Base-by-base conservation (phyloP, 1,284 basidiomycete genomes). In the Cutaneotrichosporon cyanovorans region DNA sequence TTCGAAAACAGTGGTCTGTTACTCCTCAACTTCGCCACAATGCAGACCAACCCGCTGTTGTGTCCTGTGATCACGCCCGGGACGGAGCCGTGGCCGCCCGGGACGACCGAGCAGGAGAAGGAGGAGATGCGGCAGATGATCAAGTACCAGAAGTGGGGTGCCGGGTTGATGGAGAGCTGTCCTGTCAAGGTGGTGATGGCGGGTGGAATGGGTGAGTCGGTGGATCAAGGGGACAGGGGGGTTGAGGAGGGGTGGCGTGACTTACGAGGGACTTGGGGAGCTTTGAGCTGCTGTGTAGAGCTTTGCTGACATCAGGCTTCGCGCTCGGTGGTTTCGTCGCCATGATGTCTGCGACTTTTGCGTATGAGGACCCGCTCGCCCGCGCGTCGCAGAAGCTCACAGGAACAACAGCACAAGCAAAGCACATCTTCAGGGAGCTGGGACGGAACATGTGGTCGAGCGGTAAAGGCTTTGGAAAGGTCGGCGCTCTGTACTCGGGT, bases 301-400 rank as follows among this genome's bases (percentile, higher is more conserved):
- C 8, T 34, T 34, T 15, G 11, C 43, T 52, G 12, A 52, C 50
- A 10, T 3, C 47, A 87, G 93, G 90, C 49, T 83, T 97, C 63
- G 91, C 79, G 11, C 78, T 97, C 40, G 95, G 93, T 55, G 92
- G 84, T 23, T 92, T 97, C 76, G 90, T 98, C 74, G 88, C 89
- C 1, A 78, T 98, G 53, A 93, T 98, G 90, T 89, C 87, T 36
- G 78, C 90, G 12, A 90, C 88, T 25, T 93, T 98, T 65, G 85
- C 86, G 21, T 91, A 95, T 62, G 93, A 97, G 69, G 93, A 97
- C 68, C 93, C 93, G 6, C 74, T 89, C 40, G 77, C 87, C 32
- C 80, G 87, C 40, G 76, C 81, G 40, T 79, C 80, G 12, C 52
- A 58, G 21, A 57, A 71, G 45, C 49, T 69, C 20, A 48, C 51